Evolutionary conservation across 768 basidiomycete species (phyloP).

Genomic region (Porphyrellus cyaneotinctus): DNA sequence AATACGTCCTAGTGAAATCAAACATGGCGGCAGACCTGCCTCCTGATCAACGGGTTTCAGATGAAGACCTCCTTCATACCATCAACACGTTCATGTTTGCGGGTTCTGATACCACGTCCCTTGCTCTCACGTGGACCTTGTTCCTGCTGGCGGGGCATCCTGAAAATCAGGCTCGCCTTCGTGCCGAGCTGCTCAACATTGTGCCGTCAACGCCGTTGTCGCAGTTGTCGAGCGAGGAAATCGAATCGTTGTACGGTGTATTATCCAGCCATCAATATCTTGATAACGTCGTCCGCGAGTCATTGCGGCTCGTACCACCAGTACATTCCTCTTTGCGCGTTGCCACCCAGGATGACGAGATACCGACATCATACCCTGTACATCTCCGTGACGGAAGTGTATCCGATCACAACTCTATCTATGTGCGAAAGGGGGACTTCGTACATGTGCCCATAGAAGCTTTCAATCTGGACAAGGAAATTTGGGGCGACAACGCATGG

Average conservation of each 20-base stretch:
- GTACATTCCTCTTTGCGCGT: constrained; percentile 79
- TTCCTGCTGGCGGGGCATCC: constrained; percentile 67
- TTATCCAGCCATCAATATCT: constrained; percentile 66
- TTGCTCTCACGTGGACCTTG: constrained; percentile 83
- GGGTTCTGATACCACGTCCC: constrained; percentile 83
- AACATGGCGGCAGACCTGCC: constrained; percentile 71
- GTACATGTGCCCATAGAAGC: constrained; percentile 79
- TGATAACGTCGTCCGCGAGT: constrained; percentile 72
- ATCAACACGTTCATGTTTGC: constrained; percentile 91
- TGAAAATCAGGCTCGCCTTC: constrained; percentile 63
- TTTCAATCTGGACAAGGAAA: constrained; percentile 69
- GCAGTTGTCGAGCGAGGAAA: constrained; percentile 57
- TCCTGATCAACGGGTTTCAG: constrained; percentile 70
- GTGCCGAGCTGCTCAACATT: constrained; percentile 58
- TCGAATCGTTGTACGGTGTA: constrained; percentile 51
- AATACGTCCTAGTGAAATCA: constrained; percentile 60
- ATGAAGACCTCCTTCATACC: constrained; percentile 81
- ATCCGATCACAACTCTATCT: constrained; percentile 40
- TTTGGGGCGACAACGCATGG: constrained; percentile 84
- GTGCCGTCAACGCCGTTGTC: constrained; percentile 39
- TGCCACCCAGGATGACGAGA: constrained; percentile 70
- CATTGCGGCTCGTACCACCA: constrained; percentile 74
- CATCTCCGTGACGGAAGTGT: constrained; percentile 44
- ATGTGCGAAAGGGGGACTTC: constrained; percentile 63
- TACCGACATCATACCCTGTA: constrained; percentile 69